A percentile compares a stretch with the other conserved stretches of the same genome.
phyloP scores from a whole-genome alignment of 2,329 filamentous ascomycete species.

The Botrytis hyacinthi region DNA sequence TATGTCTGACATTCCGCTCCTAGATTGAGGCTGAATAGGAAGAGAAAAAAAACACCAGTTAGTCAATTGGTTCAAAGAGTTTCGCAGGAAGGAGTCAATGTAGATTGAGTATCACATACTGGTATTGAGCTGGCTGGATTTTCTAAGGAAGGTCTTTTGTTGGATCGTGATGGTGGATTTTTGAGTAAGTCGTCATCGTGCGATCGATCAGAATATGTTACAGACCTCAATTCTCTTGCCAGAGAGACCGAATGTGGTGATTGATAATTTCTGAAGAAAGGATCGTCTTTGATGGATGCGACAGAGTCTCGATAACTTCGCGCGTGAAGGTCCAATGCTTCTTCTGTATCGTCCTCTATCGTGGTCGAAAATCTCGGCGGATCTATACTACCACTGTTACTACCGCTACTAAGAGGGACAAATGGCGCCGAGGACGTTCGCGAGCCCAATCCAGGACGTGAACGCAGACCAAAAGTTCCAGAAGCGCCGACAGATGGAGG shows the following conservation, averaged over 20 bases:
- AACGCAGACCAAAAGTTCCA: conserved; percentile 8
- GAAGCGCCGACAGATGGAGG: conserved; percentile 16
- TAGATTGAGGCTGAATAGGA: conserved; percentile 33
- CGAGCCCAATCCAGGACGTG: conserved; percentile 17
- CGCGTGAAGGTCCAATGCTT: background rate
- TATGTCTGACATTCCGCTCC: conserved; percentile 48
- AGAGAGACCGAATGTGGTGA: conserved; percentile 39
- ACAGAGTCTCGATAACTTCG: conserved; percentile 47
- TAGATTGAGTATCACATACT: conserved; percentile 26
- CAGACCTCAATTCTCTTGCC: conserved; percentile 37
- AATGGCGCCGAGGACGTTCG: conserved; percentile 21
- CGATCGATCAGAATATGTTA: conserved; percentile 27
- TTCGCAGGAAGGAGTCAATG: background rate
- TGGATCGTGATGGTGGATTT: conserved; percentile 24
- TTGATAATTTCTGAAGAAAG: conserved; percentile 52
- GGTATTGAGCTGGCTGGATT: conserved; percentile 30
- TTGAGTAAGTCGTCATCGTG: conserved; percentile 25
- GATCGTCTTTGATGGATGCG: conserved; percentile 54
- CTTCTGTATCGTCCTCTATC: conserved; percentile 27
- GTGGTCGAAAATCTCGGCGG: conserved; percentile 6
- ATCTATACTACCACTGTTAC: background rate
- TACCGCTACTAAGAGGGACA: conserved; percentile 9
- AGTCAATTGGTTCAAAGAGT: background rate
- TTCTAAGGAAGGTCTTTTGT: conserved; percentile 25
- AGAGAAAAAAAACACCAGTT: background rate